These are phyloP conservation scores for Rhododendron vialii DNA, from an alignment of 148 eudicot species.

Conservation along the genomic window DNA sequence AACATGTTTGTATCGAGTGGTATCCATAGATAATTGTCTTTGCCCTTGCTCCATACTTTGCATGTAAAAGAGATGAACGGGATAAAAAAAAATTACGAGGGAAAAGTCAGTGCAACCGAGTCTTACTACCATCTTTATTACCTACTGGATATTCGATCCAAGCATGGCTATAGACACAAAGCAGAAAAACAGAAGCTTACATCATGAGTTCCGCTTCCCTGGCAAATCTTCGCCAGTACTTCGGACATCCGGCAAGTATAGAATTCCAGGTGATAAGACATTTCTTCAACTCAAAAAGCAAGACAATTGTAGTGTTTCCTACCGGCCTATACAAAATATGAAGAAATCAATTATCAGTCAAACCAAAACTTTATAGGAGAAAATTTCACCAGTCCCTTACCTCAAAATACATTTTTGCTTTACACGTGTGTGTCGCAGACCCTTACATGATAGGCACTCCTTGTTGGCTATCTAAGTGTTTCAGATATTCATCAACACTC, in stretches of 20 bases:
- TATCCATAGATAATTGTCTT: neutral
- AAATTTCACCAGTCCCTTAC: neutral
- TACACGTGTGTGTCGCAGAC: neutral
- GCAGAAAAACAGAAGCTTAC: neutral
- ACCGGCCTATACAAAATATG: neutral
- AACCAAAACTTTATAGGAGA: neutral
- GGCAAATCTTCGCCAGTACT: neutral
- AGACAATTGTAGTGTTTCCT: neutral
- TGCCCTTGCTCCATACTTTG: neutral
- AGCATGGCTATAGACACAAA: neutral
- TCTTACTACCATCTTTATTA: neutral
- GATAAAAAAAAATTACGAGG: neutral
- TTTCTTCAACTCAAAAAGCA: slow-evolving; percentile 3
- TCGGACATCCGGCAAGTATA: neutral
- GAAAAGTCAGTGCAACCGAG: neutral
- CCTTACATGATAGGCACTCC: neutral
- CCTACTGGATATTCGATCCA: neutral
- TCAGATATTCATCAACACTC: neutral
- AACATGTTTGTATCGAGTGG: neutral
- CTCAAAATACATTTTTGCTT: neutral
- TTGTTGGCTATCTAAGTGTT: neutral
- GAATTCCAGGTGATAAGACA: neutral
- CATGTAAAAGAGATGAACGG: neutral
- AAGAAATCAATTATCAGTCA: neutral
- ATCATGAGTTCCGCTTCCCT: neutral